A percentile compares a stretch with the other conserved stretches of the same genome.
Conservation (phyloP, 306 rosid species). For the Vicia villosa region DNA sequence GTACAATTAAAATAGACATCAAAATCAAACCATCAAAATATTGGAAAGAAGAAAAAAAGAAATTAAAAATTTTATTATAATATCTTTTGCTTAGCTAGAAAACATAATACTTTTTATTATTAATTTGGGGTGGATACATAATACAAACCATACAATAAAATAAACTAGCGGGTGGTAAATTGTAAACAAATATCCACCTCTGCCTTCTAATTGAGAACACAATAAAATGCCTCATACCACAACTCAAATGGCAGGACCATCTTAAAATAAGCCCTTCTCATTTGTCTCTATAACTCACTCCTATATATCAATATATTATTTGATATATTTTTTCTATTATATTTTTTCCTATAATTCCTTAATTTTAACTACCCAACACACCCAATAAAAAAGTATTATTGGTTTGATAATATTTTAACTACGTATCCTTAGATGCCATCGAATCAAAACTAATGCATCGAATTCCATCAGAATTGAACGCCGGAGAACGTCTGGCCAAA, state of each 20-base stretch:
- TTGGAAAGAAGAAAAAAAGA: not conserved
- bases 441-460: not conserved
- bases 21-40: not conserved
- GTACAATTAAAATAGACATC: not conserved
- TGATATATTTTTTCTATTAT: slow-evolving; percentile 6
- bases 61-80: not conserved
- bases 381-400: not conserved
- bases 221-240: slow-evolving; percentile 32
- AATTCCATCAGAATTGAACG: slow-evolving; percentile 32
- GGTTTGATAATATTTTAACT: not conserved
- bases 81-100: not conserved
- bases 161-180: slow-evolving; percentile 48
- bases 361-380: slow-evolving; percentile 8
- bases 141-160: not conserved
- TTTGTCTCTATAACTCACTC: slow-evolving; percentile 30
- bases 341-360: not conserved
- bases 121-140: slow-evolving; percentile 2
- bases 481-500: slow-evolving; percentile 77
- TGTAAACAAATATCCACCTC: slow-evolving; percentile 51
- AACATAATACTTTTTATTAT: not conserved
- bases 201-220: slow-evolving; percentile 39
- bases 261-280: slow-evolving; percentile 48
- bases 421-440: not conserved
- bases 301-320: not conserved
- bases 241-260: slow-evolving; percentile 38